Base-by-base conservation (phyloP, 768 basidiomycete genomes). In the Mycena leptocephala region DNA sequence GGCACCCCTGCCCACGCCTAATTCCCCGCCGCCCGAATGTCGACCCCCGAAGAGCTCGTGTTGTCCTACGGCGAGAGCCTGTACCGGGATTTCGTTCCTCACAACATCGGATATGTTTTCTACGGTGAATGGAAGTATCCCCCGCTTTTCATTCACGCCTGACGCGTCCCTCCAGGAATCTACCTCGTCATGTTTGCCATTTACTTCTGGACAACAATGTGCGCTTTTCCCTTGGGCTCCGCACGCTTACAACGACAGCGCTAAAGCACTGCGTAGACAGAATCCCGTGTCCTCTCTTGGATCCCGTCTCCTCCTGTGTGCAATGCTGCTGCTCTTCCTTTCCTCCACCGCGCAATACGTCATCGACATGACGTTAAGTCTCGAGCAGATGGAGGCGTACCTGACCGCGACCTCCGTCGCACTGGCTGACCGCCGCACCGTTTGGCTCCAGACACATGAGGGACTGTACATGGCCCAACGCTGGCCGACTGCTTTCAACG, bases 341-440 rank as follows among this genome's bases (percentile, higher is more conserved):
- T 75, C 74, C n/a, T 32, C 74, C 63, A 75, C 74, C 9, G 59
- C 58, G 16, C 74, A 75, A 69, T 68, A 48, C 41, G 18, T 55
- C 16, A 24, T 28, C 43, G 67, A 75, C 59, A 65, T 75, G 66
- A 14, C 55, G 18, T 13, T 68, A 9, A 69, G 24, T 22, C 39
- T 75, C 41, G 48, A 53, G 32, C 66, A 68, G 26, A 65, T 75
- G 46, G 20, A 39, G 16, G 71, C 24, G 3, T 65, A 64, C 62
- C 71, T 72, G 22, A 72, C 48, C 26, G 53, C 37, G 62, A 72
- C 62, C 18, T n/a, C 14, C 3, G 28, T 72, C 61, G 51, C 71
- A 22, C 71, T 72, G 18, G 48, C 33, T 10, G 28, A 64, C 9
- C 71, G 71, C 16, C 61, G 53, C 24, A 28, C 64, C 32, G 32